Percentiles rank a stretch among this genome's conserved stretches.
Evolutionary conservation across 805 yeast species (phyloP).

Genomic region (Hanseniaspora guilliermondii): DNA sequence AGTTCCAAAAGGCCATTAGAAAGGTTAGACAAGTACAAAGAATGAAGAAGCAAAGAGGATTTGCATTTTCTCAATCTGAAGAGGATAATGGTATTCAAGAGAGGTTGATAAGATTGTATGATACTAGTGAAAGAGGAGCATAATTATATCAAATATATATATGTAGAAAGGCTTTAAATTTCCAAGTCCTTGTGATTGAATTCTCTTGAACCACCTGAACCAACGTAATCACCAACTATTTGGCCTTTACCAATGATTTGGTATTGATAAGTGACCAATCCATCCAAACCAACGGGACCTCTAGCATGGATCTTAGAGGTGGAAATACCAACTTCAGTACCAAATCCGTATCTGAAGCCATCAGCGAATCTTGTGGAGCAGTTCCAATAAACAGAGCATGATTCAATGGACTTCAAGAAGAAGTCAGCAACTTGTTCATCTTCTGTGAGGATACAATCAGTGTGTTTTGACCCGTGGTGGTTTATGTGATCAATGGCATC

Average conservation of each 20-base stretch:
- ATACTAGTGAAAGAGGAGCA: slow-evolving; percentile 77
- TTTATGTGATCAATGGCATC: slow-evolving; percentile 83
- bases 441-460: slow-evolving; percentile 83
- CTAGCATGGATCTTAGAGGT: slow-evolving; percentile 96
- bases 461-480: slow-evolving; percentile 86
- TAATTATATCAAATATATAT: slow-evolving; percentile 18
- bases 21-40: slow-evolving; percentile 96
- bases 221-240: slow-evolving; percentile 78
- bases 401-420: slow-evolving; percentile 77
- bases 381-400: slow-evolving; percentile 96
- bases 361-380: slow-evolving; percentile 96
- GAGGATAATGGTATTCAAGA: slow-evolving; percentile 64
- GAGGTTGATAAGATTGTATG: slow-evolving; percentile 81
- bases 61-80: slow-evolving; percentile 92
- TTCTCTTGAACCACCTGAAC: slow-evolving; percentile 76
- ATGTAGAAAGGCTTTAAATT: slow-evolving; percentile 12
- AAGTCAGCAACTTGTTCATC: slow-evolving; percentile 55
- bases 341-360: slow-evolving; percentile 96
- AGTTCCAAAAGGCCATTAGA: slow-evolving; percentile 91
- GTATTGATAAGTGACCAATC: slow-evolving; percentile 89
- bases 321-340: slow-evolving; percentile 95
- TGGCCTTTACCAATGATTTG: slow-evolving; percentile 89
- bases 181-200: slow-evolving; percentile 63
- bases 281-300: slow-evolving; percentile 97
- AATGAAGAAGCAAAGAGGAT: slow-evolving; percentile 96